Percentiles rank a stretch among this genome's conserved stretches.
phyloP scores from a whole-genome alignment of 164 flowering plant genomes.

The Chimonanthus praecox region DNA sequence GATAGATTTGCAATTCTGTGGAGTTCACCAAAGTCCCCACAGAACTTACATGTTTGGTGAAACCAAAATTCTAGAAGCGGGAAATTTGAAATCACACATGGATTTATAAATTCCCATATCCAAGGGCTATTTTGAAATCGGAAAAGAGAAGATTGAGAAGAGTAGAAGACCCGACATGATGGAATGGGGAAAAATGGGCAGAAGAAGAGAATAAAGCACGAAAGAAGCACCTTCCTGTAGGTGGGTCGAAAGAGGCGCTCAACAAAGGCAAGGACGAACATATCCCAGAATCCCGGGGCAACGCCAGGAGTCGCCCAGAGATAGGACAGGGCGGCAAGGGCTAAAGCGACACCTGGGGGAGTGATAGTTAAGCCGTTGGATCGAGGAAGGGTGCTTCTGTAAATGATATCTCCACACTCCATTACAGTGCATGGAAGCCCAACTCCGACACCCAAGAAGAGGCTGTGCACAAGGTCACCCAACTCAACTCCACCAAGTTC shows the following conservation, averaged over 20 bases:
- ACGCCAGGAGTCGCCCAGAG: conserved; percentile 99
- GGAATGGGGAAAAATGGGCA: background rate
- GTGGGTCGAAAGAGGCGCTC: conserved; percentile 86
- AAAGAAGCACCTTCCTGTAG: conserved; percentile 56
- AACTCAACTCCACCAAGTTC: background rate
- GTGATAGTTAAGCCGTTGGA: conserved; percentile 66
- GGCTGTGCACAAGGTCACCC: conserved; percentile 34
- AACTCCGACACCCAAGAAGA: conserved; percentile 93
- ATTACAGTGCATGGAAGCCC: conserved; percentile 97
- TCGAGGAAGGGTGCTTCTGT: conserved; percentile 83
- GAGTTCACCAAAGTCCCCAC: too few relatives aligned
- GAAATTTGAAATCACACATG: too few relatives aligned
- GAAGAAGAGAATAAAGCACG: background rate
- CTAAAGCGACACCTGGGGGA: conserved; percentile 72
- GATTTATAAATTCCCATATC: background rate
- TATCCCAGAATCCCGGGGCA: conserved; percentile 98
- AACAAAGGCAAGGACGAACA: conserved; percentile 93
- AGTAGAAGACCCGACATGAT: background rate
- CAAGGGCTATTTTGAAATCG: background rate
- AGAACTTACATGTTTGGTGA: too few relatives aligned
- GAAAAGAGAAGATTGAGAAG: background rate
- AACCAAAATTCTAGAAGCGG: too few relatives aligned
- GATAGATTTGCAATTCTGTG: too few relatives aligned
- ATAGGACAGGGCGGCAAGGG: conserved; percentile 75
- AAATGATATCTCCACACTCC: conserved; percentile 94